phyloP scores from a whole-genome alignment of 345 rosid genomes.

The Eucalyptus paniculata region DNA sequence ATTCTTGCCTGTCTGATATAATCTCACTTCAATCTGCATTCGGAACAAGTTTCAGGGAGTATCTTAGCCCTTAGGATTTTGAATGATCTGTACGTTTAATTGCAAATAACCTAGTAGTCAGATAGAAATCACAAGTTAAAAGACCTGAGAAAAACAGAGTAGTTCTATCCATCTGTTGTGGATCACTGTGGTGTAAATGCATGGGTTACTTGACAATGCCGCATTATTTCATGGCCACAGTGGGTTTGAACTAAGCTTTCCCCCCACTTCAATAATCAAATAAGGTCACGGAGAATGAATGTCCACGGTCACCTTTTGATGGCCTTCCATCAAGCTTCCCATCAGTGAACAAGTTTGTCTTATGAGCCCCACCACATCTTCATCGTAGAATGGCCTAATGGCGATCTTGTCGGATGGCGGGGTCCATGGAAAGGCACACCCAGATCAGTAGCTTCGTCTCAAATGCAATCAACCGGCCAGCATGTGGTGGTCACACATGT shows the following conservation, averaged over 20 bases:
- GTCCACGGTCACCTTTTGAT: background rate
- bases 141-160: background rate
- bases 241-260: background rate
- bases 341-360: background rate
- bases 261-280: background rate
- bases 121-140: background rate
- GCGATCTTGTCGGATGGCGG: background rate
- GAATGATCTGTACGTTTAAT: background rate
- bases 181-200: background rate
- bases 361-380: background rate
- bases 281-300: background rate
- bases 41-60: background rate
- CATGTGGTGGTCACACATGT: background rate
- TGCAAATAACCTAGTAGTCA: background rate
- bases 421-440: background rate
- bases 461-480: constrained; percentile 13
- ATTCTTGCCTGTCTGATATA: background rate
- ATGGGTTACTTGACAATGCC: background rate
- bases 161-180: background rate
- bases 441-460: constrained; percentile 7
- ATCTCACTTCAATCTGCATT: background rate
- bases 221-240: background rate
- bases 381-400: background rate
- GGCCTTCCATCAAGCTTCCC: background rate
- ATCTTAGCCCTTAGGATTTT: background rate